Evolutionary conservation across 768 basidiomycete species (phyloP), one percentile per base, ranked within the genome.

Genomic region (Amanita fuliginea): DNA sequence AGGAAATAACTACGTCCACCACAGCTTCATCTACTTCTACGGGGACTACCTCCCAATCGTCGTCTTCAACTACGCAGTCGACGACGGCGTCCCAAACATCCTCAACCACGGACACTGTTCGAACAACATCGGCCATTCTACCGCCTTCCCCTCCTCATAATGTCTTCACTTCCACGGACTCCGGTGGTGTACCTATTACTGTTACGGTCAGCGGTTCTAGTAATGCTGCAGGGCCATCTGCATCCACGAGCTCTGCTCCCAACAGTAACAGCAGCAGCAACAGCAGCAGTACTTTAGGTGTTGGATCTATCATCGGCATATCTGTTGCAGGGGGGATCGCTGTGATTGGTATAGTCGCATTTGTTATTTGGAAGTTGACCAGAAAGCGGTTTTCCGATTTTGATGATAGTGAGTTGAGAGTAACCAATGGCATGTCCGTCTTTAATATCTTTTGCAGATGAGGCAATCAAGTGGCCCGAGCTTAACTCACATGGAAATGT

Each of bases 401-500:
- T 58, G 85, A 90, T 58, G 84, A 87, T 67, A 80, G 88, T 88
- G 63, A 57, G 85, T 77, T 34, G 54, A 51, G 24, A 39, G 46
- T 55, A 21, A 35, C 48, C 42, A 52, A 51, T 28, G 14, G n/a
- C 8, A 11, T 14, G 6, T 37, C 28, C 11, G 5, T n/a, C 44
- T 9, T 40, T 45, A 19, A 43, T 28, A 4, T 6, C 7, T 30
- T 35, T 30, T 32, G 16, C 36, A 88, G 86, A 74, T 57, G 86
- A 88, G 65, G 85, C 85, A 16, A 92, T 92, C 66, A 90, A 90
- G 65, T 92, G 89, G 89, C 89, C 89, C 3, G 89, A 92, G 58
- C 74, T 90, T 33, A 87, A 89, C 62, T 64, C 77, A 2, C 86
- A 87, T 53, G 65, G 65, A 35, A 64, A 57, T 28, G 46, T 37